Conservation (phyloP, 2,329 filamentous ascomycete genomes). For the Dactylonectria estremocensis region DNA sequence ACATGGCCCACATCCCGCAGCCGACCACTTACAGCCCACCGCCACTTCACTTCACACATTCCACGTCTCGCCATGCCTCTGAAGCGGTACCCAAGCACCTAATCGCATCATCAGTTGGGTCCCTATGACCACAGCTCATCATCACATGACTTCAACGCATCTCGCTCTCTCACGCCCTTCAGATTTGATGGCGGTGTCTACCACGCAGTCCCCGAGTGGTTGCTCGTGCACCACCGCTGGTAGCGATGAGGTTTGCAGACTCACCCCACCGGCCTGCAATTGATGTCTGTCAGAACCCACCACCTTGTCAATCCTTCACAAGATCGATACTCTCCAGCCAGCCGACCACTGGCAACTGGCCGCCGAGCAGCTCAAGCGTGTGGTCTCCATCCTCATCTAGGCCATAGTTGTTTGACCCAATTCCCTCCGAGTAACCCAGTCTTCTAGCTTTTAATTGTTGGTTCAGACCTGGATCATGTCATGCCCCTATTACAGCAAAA, state of each 20-base stretch:
- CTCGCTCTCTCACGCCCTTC: too few relatives aligned
- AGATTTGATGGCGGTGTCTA: too few relatives aligned
- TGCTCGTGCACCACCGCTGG: too few relatives aligned
- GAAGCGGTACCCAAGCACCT: neutral
- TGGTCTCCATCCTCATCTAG: neutral
- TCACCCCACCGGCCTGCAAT: neutral
- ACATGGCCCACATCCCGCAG: neutral
- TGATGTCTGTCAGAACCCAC: slow-evolving; percentile 3
- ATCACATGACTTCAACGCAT: neutral
- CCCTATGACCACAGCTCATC: neutral
- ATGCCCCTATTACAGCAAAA: too few relatives aligned
- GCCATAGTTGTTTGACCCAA: neutral
- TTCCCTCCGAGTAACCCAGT: neutral
- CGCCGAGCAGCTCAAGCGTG: neutral
- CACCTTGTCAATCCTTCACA: slow-evolving; percentile 1
- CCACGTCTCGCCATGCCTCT: neutral
- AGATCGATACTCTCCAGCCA: neutral
- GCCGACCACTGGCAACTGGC: neutral
- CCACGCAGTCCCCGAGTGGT: too few relatives aligned
- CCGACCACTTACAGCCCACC: neutral
- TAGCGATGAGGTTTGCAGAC: slow-evolving; percentile 5
- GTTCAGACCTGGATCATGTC: neutral
- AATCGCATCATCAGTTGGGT: too few relatives aligned
- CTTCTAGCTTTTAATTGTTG: neutral
- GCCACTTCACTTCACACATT: slow-evolving; percentile 11